Percentiles rank a stretch among this genome's conserved stretches.
phyloP scores from a whole-genome alignment of 805 yeast genomes.

The Metschnikowia santaceciliae region DNA sequence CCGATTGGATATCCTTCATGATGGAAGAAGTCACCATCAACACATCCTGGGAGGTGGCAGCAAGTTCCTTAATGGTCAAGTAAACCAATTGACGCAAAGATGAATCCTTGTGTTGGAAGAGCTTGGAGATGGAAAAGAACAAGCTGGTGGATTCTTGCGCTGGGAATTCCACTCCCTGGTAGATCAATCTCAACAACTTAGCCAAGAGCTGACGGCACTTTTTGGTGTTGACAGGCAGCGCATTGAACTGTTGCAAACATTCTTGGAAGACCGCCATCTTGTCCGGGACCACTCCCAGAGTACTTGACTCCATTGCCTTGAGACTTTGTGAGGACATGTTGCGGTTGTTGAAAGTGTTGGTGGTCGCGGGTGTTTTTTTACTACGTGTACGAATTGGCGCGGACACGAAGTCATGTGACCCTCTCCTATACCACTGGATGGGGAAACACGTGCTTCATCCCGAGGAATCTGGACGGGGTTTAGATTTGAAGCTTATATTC shows the following conservation, averaged over 20 bases:
- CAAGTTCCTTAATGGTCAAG: constrained; percentile 87
- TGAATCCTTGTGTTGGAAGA: constrained; percentile 88
- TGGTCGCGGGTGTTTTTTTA: constrained; percentile 13
- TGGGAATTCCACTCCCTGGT: constrained; percentile 85
- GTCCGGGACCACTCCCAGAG: constrained; percentile 67
- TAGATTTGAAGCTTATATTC: neutral
- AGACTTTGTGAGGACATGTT: constrained; percentile 78
- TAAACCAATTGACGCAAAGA: constrained; percentile 90
- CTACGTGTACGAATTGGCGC: constrained; percentile 16
- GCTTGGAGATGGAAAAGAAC: constrained; percentile 89
- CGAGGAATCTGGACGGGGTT: too few relatives aligned
- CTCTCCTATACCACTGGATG: neutral
- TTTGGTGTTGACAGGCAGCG: constrained; percentile 82
- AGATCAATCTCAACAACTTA: constrained; percentile 74
- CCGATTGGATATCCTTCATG: constrained; percentile 95
- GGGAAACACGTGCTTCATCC: neutral
- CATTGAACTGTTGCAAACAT: constrained; percentile 88
- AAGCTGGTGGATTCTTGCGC: constrained; percentile 85
- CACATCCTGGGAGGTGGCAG: constrained; percentile 81
- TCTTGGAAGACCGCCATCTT: constrained; percentile 97
- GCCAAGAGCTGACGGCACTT: constrained; percentile 82
- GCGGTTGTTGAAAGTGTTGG: constrained; percentile 7
- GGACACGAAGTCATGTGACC: constrained; percentile 15
- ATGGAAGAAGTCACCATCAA: constrained; percentile 97
- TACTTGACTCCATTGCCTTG: constrained; percentile 74